Evolutionary conservation across 2,329 filamentous ascomycete genomes (phyloP).

Genomic region (Fusarium anguioides): DNA sequence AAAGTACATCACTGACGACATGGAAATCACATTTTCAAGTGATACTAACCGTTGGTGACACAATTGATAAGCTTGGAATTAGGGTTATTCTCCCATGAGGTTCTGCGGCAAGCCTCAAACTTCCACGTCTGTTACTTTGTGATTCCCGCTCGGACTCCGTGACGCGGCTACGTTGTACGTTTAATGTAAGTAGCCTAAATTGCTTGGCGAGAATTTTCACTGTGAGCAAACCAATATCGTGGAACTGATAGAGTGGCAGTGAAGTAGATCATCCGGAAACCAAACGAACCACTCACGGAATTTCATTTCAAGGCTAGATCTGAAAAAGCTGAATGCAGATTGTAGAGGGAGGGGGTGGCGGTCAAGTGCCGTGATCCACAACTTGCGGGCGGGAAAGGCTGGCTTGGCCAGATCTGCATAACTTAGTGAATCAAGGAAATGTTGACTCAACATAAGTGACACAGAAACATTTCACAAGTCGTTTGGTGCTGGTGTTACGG

Average conservation of each 20-base stretch:
- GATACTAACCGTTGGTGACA: conserved; percentile 17
- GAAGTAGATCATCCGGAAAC: conserved; percentile 15
- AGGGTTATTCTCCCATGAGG: conserved; percentile 21
- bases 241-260: not conserved
- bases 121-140: conserved; percentile 6
- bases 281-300: conserved; percentile 12
- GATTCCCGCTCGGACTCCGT: conserved; percentile 6
- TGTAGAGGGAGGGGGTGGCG: too few species aligned
- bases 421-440: not conserved
- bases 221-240: not conserved
- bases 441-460: conserved; percentile 5
- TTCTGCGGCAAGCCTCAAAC: conserved; percentile 30
- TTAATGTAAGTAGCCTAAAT: not conserved
- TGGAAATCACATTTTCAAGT: not conserved
- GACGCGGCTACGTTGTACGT: conserved; percentile 39
- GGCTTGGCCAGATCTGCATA: conserved; percentile 21
- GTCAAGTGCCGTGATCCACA: conserved; percentile 39
- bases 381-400: conserved; percentile 34
- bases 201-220: conserved; percentile 24
- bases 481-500: not conserved
- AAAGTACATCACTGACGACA: conserved; percentile 2
- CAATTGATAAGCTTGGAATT: conserved; percentile 42
- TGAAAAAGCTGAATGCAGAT: conserved; percentile 13
- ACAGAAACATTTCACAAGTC: conserved; percentile 1
- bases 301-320: conserved; percentile 39